These are phyloP conservation scores for Verticillium klebahnii DNA, from an alignment of 2,329 filamentous ascomycete species.

Conservation along the genomic window DNA sequence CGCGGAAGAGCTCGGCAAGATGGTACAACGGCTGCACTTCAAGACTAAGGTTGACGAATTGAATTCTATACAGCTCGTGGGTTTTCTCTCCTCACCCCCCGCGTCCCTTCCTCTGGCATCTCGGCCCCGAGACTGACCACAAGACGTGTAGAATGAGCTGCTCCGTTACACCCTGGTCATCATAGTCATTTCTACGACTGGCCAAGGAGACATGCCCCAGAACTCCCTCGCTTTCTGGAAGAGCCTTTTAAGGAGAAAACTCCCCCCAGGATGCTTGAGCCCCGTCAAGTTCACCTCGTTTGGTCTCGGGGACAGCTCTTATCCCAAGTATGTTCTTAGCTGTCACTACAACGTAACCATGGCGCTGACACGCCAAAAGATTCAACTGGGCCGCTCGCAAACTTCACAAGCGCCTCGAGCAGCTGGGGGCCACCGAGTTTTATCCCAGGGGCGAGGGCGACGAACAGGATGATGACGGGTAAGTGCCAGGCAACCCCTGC, in stretches of 20 bases:
- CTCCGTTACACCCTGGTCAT: constrained; percentile 57
- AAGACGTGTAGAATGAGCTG: constrained; percentile 21
- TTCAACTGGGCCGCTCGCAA: constrained; percentile 94
- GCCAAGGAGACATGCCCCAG: constrained; percentile 86
- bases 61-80: constrained; percentile 56
- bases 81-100: neutral
- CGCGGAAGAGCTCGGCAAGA: constrained; percentile 74
- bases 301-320: constrained; percentile 91
- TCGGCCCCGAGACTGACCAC: neutral
- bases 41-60: constrained; percentile 70
- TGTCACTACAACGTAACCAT: neutral
- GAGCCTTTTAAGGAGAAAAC: constrained; percentile 71
- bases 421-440: constrained; percentile 75
- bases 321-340: constrained; percentile 66
- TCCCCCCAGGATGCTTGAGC: constrained; percentile 65
- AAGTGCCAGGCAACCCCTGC: constrained; percentile 24
- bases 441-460: constrained; percentile 82
- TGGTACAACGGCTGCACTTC: constrained; percentile 76
- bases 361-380: constrained; percentile 33
- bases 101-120: neutral
- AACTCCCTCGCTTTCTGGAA: constrained; percentile 85
- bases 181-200: constrained; percentile 86
- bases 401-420: constrained; percentile 75
- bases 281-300: constrained; percentile 76
- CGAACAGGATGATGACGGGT: constrained; percentile 91